Percentiles rank a stretch among this genome's conserved stretches.
Evolutionary conservation across 2,329 filamentous ascomycete genomes (phyloP).

Genomic region (Aureobasidium zeae): DNA sequence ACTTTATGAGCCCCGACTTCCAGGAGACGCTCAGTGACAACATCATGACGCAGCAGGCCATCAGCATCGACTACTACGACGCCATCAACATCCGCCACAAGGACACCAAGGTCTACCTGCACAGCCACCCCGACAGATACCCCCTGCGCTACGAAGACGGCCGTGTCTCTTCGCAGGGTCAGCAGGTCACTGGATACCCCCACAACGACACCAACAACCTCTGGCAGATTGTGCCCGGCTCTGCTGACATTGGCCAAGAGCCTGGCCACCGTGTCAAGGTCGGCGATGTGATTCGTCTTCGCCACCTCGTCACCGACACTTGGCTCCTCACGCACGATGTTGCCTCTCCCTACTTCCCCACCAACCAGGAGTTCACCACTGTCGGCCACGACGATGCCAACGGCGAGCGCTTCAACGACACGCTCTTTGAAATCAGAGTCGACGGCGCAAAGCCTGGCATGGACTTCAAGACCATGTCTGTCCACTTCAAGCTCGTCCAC

Average conservation of each 20-base stretch:
- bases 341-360: conserved; percentile 89
- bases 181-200: conserved; percentile 96
- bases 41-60: conserved; percentile 74
- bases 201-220: conserved; percentile 99
- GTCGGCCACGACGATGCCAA: conserved; percentile 62
- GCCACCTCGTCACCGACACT: conserved; percentile 76
- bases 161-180: conserved; percentile 88
- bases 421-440: conserved; percentile 83
- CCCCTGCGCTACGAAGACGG: conserved; percentile 95
- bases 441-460: conserved; percentile 73
- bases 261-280: conserved; percentile 62
- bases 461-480: conserved; percentile 81
- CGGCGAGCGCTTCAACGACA: conserved; percentile 71
- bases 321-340: conserved; percentile 91
- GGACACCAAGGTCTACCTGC: conserved; percentile 91
- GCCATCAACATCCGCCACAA: conserved; percentile 84
- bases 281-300: conserved; percentile 75
- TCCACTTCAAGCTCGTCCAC: conserved; percentile 94
- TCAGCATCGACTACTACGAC: conserved; percentile 86
- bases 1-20: conserved; percentile 98
- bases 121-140: conserved; percentile 84
- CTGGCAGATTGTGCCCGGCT: conserved; percentile 79
- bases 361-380: conserved; percentile 97
- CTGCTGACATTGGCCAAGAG: conserved; percentile 42
- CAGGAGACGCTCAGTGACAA: conserved; percentile 97